Evolutionary conservation across 1,284 basidiomycete genomes (phyloP).

Genomic region (Flammula alnicola): DNA sequence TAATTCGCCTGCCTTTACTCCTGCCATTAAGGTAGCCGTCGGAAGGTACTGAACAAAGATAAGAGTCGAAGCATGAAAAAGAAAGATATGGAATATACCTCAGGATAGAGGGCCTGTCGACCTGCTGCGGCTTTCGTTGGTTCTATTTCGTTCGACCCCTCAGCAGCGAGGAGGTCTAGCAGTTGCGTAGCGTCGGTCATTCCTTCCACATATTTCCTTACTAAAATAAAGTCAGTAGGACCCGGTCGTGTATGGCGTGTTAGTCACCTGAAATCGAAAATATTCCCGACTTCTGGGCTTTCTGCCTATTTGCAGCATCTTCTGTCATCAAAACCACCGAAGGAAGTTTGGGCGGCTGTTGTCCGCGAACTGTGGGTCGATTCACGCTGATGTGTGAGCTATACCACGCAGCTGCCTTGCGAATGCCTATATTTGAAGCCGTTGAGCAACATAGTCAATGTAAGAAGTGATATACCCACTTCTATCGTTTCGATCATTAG

Average conservation of each 20-base stretch:
- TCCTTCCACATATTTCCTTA: slow-evolving; percentile 82
- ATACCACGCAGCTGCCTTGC: slow-evolving; percentile 87
- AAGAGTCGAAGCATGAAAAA: slow-evolving; percentile 3
- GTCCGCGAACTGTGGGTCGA: slow-evolving; percentile 56
- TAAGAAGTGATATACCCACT: slow-evolving; percentile 46
- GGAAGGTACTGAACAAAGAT: slow-evolving; percentile 73
- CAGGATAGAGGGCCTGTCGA: slow-evolving; percentile 74
- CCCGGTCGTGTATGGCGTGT: neutral
- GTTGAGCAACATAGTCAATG: neutral
- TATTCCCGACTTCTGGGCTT: slow-evolving; percentile 76
- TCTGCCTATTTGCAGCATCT: slow-evolving; percentile 84
- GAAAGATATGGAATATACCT: slow-evolving; percentile 51
- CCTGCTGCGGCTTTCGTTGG: slow-evolving; percentile 58
- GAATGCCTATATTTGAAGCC: slow-evolving; percentile 64
- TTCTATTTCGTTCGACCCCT: slow-evolving; percentile 63
- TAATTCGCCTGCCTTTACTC: slow-evolving; percentile 84
- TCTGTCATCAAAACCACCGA: slow-evolving; percentile 85
- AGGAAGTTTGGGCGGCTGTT: slow-evolving; percentile 49
- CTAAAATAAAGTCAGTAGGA: slow-evolving; percentile 37
- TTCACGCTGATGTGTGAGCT: slow-evolving; percentile 68
- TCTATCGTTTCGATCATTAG: slow-evolving; percentile 93
- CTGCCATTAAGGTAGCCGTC: slow-evolving; percentile 75
- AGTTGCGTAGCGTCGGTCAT: slow-evolving; percentile 67
- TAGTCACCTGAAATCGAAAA: slow-evolving; percentile 57
- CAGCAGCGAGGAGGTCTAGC: slow-evolving; percentile 79